Base-by-base conservation (phyloP, 2,329 filamentous ascomycete species). In the Aspergillus eucalypticola region DNA sequence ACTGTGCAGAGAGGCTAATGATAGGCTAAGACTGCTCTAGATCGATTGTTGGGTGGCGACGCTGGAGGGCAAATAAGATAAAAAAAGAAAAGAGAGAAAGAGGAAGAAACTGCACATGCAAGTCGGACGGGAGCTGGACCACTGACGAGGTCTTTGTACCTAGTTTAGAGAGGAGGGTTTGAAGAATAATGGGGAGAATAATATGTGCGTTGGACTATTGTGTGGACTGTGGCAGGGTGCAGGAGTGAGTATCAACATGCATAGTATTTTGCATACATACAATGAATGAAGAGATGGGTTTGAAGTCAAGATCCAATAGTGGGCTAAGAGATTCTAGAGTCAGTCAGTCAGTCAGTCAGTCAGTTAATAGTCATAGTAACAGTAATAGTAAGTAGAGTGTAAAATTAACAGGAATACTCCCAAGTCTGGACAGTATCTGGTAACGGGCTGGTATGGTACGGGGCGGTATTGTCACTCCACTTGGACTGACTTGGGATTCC, bases 391-490 rank as follows among this genome's bases (percentile, higher is more conserved):
- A 8, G 8, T 32, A 32, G 21, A 23, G 21, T 23, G 21, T 27
- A 27, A 27, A 27, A 11, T 35, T 35, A 5, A 35, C 11, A 11
- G 15, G 5, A 35, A 13, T 11, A 5, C 13, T 13, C 32, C 13
- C 4, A 11, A 35, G 32, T 29, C 32, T 13, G 32, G 5, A 35
- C 32, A 13, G 32, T 35, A 54, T n/a, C n/a, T 41, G 17, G 52
- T 44, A 54, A 25, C 38, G 52, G 38, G 52, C 23, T 8, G 52
- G 52, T 54, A 54, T 17, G 23, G 17, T 54, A 54, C 52, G 52
- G 32, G 35, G 38, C 32, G 52, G 52, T 54, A 54, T 29, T 25
- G 51, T 53, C 51, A 54, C 21, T 54, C 52, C 52, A 54, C 51
- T 35, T 35, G 32, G 32, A 35, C 32, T 35, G 32, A 35, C 35